Base-by-base conservation (phyloP, 192 early-diverging fungal species). In the Thamnidium elegans region DNA sequence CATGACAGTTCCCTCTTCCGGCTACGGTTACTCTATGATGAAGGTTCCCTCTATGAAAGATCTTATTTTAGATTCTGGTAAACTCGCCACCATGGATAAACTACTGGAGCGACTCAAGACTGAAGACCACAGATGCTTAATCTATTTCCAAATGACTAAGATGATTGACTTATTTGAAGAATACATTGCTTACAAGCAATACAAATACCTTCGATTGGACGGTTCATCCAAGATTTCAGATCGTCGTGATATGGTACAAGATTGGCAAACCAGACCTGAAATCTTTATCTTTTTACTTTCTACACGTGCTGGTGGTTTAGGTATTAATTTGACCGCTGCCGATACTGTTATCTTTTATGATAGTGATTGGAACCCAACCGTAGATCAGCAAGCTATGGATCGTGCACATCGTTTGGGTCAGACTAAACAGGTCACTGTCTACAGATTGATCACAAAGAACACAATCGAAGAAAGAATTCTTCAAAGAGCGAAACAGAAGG, bases 321-420 rank as follows among this genome's bases (percentile, higher is more conserved):
- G 92, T 62, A 92, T 94, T 66, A 95, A 95, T 62, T 86, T 93
- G 73, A 95, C 93, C 2, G 92, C 91, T 0, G 92, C 91, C 1
- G 92, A 95, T 68, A 92, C 91, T 3, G 90, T 92, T 8, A 92
- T 92, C 63, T 92, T 92, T 77, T 91, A 89, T 62, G 90, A 91
- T 70, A 90, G 86, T 53, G 92, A 94, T 71, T 94, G 92, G 92
- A 94, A 94, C 65, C 92, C 92, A 13, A 94, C 92, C 0, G 90
- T 92, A 15, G 92, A 95, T 79, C 92, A 92, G 70, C 92, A 95
- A 69, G 92, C 92, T 17, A 93, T 93, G 92, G 92, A 93, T 63
- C 89, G 92, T 43, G 90, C 90, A 6, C 92, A 93, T 78, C 81
- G 92, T 67, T 64, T 93, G 46, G 92, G 92, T 30, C 92, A 93